Base-by-base conservation (phyloP, 768 basidiomycete species). In the Terana coerulea region DNA sequence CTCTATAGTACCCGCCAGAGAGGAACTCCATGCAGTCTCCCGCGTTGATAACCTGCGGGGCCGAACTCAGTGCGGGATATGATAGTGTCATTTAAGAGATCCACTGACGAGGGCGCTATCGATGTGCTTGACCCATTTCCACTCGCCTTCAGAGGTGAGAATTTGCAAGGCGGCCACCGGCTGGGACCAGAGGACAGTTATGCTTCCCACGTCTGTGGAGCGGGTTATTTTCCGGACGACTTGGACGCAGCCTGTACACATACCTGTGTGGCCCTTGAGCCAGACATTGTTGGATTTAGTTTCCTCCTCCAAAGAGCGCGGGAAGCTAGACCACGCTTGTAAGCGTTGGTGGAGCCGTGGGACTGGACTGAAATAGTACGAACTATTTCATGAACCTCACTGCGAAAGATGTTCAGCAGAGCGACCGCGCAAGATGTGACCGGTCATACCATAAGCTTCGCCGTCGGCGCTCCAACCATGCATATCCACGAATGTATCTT, bases 311-410 rank as follows among this genome's bases (percentile, higher is more conserved):
- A 67, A 60, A 1, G 72, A 66, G 22, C 77, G 72, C 3, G 78
- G 79, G 55, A 78, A 77, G 59, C 80, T 82, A 40, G 12, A 12
- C 19, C 5, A 17, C 21, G 17, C 21, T 21, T 48, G 37, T 6
- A 9, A 48, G 24, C 9, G 5, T 25, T n/a, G 21, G 15, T 4
- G 25, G 6, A 42, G 15, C 3, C 6, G 22, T 10, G 5, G 37
- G n/a, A n/a, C n/a, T n/a, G n/a, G n/a, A n/a, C n/a, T n/a, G n/a
- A n/a, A n/a, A n/a, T n/a, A n/a, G n/a, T 24, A 48, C 78, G 11
- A 25, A 81, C 81, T 84, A 85, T 68, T 84, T 83, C 80, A 84
- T 83, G 63, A 78, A 83, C 40, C 83, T 72, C 5, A 78, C 83
- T 84, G 48, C 2, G 19, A 21, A 11, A 14, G 12, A 12, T n/a